phyloP scores from a whole-genome alignment of 2,329 filamentous ascomycete genomes.

The Cordyceps tenuipes region DNA sequence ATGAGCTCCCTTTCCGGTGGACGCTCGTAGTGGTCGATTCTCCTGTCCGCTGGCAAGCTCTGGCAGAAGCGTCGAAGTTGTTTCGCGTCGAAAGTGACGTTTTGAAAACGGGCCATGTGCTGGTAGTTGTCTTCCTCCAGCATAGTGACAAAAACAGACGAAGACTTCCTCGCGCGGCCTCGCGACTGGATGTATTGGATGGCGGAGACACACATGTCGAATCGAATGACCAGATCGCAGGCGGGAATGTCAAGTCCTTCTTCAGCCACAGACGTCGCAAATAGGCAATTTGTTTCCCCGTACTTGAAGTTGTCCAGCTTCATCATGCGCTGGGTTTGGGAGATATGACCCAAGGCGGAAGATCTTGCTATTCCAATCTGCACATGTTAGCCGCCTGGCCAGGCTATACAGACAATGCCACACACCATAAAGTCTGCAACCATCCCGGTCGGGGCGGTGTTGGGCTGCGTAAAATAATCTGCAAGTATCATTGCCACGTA shows the following conservation, averaged over 20 bases:
- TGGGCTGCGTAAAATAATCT: constrained; percentile 52
- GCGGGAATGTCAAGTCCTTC: constrained; percentile 62
- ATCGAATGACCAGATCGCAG: constrained; percentile 62
- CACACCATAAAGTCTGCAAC: constrained; percentile 54
- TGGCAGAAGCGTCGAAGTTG: constrained; percentile 69
- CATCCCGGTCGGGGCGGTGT: constrained; percentile 50
- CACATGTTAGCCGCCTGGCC: neutral
- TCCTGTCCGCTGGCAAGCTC: constrained; percentile 63
- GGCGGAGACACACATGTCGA: constrained; percentile 80
- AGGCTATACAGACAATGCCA: neutral
- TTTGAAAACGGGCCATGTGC: constrained; percentile 48
- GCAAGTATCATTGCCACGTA: constrained; percentile 68
- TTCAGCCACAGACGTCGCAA: constrained; percentile 59
- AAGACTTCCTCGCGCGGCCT: constrained; percentile 69
- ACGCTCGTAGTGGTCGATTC: constrained; percentile 27
- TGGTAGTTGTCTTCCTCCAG: constrained; percentile 59
- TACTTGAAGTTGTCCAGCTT: constrained; percentile 58
- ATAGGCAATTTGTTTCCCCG: constrained; percentile 53
- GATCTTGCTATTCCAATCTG: constrained; percentile 23
- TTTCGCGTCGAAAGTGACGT: constrained; percentile 52
- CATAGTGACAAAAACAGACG: constrained; percentile 82
- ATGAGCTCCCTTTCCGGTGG: constrained; percentile 43
- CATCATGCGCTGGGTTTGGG: constrained; percentile 65
- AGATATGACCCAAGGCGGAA: constrained; percentile 48
- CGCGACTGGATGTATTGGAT: constrained; percentile 94